Evolutionary conservation across 768 basidiomycete species (phyloP).

Genomic region (Steccherinum ochraceum): DNA sequence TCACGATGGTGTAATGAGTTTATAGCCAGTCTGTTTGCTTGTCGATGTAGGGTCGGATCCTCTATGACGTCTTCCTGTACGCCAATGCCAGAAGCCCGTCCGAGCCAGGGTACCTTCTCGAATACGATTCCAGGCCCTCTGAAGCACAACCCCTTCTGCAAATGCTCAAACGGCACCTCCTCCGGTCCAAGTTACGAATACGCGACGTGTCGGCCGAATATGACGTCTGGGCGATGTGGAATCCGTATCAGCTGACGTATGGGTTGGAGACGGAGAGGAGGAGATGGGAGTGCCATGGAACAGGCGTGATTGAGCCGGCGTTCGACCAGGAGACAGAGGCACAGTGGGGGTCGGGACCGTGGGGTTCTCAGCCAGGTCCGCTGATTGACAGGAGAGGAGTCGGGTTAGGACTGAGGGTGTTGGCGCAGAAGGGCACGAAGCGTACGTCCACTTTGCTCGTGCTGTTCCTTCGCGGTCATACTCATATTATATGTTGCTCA

Average conservation of each 20-base stretch:
- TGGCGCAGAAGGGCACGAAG: slow-evolving; percentile 61
- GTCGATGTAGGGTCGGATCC: slow-evolving; percentile 87
- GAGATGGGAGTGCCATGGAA: slow-evolving; percentile 51
- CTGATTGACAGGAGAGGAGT: slow-evolving; percentile 62
- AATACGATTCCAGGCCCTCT: slow-evolving; percentile 60
- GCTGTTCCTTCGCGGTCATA: too few species aligned
- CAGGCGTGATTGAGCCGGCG: slow-evolving; percentile 71
- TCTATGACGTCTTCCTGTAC: slow-evolving; percentile 87
- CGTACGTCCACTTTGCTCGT: slow-evolving; percentile 67
- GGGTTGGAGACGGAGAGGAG: slow-evolving; percentile 34
- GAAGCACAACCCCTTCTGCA: slow-evolving; percentile 55
- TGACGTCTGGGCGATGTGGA: slow-evolving; percentile 83
- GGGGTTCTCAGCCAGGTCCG: slow-evolving; percentile 49
- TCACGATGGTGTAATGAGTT: neutral
- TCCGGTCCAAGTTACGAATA: slow-evolving; percentile 86
- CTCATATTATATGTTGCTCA: slow-evolving; percentile 36
- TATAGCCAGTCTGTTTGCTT: slow-evolving; percentile 2
- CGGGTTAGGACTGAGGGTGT: slow-evolving; percentile 72
- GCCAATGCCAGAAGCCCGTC: slow-evolving; percentile 40
- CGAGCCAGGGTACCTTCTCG: slow-evolving; percentile 55
- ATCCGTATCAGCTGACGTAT: slow-evolving; percentile 32
- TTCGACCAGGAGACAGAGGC: too few species aligned
- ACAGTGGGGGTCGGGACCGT: slow-evolving; percentile 40
- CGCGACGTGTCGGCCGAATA: slow-evolving; percentile 72
- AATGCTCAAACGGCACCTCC: slow-evolving; percentile 77